These are phyloP conservation scores for Botrytis porri DNA, from an alignment of 2,329 filamentous ascomycete species.

Conservation along the genomic window DNA sequence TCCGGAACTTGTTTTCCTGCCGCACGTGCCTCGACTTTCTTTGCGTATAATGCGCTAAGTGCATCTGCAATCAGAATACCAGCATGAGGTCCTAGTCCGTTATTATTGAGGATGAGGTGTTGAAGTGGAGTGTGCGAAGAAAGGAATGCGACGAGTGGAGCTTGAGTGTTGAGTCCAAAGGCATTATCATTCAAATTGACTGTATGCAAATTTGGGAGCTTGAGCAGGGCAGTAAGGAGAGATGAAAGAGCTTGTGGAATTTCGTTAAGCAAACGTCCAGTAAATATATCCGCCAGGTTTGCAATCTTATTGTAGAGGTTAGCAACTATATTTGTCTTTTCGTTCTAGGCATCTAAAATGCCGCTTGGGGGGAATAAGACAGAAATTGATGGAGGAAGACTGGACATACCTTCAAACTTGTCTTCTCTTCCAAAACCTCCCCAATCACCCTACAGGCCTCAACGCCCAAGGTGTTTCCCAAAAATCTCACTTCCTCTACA, in stretches of 20 bases:
- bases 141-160: conserved; percentile 88
- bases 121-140: conserved; percentile 83
- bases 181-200: conserved; percentile 98
- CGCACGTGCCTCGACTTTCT: conserved; percentile 76
- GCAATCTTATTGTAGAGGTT: conserved; percentile 54
- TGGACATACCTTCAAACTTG: conserved; percentile 64
- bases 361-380: background rate
- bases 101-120: conserved; percentile 97
- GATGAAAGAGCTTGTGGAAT: conserved; percentile 86
- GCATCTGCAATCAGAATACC: conserved; percentile 87
- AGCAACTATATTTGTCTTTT: background rate
- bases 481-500: conserved; percentile 79
- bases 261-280: conserved; percentile 85
- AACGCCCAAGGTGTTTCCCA: conserved; percentile 90
- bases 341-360: background rate
- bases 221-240: conserved; percentile 81
- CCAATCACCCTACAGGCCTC: conserved; percentile 83
- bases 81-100: conserved; percentile 88
- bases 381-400: background rate
- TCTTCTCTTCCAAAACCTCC: conserved; percentile 79
- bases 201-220: conserved; percentile 81
- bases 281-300: conserved; percentile 97
- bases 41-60: conserved; percentile 74
- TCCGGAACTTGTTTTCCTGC: conserved; percentile 70
- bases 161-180: conserved; percentile 92